Evolutionary conservation across 2,329 filamentous ascomycete genomes (phyloP).

Genomic region (Diaporthe destruens): DNA sequence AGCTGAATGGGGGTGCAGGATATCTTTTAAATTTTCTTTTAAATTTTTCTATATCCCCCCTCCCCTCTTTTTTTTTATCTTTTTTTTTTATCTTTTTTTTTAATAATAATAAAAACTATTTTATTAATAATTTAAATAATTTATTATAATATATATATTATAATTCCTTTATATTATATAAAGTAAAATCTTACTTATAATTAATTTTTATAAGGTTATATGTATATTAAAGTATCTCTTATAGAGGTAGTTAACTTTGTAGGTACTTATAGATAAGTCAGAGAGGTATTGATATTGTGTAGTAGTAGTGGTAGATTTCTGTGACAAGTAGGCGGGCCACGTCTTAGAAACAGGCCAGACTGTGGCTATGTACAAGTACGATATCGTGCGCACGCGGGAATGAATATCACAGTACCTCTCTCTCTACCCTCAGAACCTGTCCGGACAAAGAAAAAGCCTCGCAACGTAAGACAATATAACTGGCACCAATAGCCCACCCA

Average conservation of each 20-base stretch:
- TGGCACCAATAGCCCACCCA: slow-evolving; percentile 6
- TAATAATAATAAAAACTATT: too few relatives aligned
- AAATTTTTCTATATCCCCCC: too few relatives aligned
- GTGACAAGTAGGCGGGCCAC: too few relatives aligned
- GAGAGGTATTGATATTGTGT: too few relatives aligned
- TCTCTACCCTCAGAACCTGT: neutral
- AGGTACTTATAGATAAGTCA: too few relatives aligned
- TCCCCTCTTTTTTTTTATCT: too few relatives aligned
- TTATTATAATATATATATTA: too few relatives aligned
- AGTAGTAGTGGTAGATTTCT: neutral
- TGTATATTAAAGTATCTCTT: neutral
- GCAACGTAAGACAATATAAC: neutral
- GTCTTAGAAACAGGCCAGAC: neutral
- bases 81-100: too few relatives aligned
- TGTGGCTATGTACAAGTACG: slow-evolving; percentile 7
- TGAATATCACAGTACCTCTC: slow-evolving; percentile 1
- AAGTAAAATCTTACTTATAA: neutral
- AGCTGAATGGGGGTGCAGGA: too few relatives aligned
- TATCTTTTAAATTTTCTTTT: too few relatives aligned
- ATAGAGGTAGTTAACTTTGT: neutral
- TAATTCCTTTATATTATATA: neutral
- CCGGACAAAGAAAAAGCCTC: too few relatives aligned
- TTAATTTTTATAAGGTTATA: neutral
- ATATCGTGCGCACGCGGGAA: neutral
- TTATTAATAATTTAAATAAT: too few relatives aligned